Evolutionary conservation across 176 grass and related monocot species (phyloP).

Genomic region (Carex scoparia): DNA sequence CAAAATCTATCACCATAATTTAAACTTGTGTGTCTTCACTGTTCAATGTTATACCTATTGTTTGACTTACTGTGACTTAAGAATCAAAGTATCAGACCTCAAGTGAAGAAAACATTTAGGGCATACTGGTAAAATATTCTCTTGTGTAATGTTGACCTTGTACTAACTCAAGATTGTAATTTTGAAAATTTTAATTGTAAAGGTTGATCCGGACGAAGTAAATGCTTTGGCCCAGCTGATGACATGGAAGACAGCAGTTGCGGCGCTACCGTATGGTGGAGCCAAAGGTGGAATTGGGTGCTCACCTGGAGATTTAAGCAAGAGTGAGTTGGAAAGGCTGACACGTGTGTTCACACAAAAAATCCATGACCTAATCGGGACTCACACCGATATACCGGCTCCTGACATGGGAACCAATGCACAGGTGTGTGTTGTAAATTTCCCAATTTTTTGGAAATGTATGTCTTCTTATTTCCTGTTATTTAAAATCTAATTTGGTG

Average conservation of each 20-base stretch:
- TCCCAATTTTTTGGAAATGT: background rate
- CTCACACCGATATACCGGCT: conserved; percentile 85
- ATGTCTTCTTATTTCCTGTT: conserved; percentile 5
- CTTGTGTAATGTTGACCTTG: background rate
- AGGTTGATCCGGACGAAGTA: conserved; percentile 96
- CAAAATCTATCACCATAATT: background rate
- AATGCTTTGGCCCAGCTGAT: conserved; percentile 96
- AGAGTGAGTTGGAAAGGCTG: conserved; percentile 79
- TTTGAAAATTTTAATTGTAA: background rate
- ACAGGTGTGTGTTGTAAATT: conserved; percentile 38
- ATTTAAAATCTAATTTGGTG: conserved; percentile 3
- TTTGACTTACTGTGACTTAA: conserved; percentile 4
- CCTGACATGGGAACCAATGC: conserved; percentile 97
- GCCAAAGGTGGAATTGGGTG: conserved; percentile 97
- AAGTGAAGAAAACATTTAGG: background rate
- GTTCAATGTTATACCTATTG: background rate
- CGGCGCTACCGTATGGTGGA: conserved; percentile 84
- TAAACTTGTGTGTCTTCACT: background rate
- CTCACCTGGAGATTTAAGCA: conserved; percentile 66
- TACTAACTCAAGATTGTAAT: background rate
- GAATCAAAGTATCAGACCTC: background rate
- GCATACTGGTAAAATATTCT: background rate
- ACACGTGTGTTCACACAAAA: conserved; percentile 99
- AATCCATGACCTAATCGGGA: conserved; percentile 92
- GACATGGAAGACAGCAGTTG: conserved; percentile 99